Evolutionary conservation across 2,329 filamentous ascomycete genomes (phyloP), one percentile per base, ranked within the genome.

Genomic region (Trichocomaceae sp.): DNA sequence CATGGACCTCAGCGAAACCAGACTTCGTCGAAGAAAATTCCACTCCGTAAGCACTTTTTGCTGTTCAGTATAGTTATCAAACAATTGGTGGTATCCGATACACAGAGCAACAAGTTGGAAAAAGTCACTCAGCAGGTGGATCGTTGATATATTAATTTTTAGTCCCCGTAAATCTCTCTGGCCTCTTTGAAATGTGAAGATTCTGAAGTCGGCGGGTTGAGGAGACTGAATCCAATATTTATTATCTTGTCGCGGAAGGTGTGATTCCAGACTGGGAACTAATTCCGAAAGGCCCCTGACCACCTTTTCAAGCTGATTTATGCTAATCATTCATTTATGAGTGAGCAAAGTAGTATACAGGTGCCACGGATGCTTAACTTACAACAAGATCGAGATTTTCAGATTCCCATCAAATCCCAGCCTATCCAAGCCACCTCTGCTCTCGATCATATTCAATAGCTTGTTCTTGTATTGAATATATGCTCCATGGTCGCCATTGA

Each of bases 381-480:
- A 56, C 54, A 45, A n/a, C 33, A 52, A 39, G 2, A 62, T 9
- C 23, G 56, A 55, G 31, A 48, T 56, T 47, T 57, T 58, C 20
- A 62, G 35, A 45, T 58, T 49, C 2, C 56, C 58, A 15, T 55
- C 55, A 39, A 61, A 55, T n/a, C 54, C 54, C 8, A 59, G 26
- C 20, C 55, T 35, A 17, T 56, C 47, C n/a, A 57, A 6, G 2
- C 60, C 57, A 6, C 59, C 60, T 7, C 58, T 48, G 20, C 45
- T 19, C 15, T 35, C 22, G 13, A 61, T 17, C 6, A 62, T 31
- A 7, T 46, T 35, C 10, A 52, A 12, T 3, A 59, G 22, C 8
- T 52, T 57, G 22, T 41, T 49, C 23, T 60, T 49, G 39, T 61
- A 50, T 15, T 45, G 45, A 13, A 31, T 19, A 47, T 61, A 61